Conservation (phyloP, 345 rosid genomes). For the Eucalyptus lansdowneana region DNA sequence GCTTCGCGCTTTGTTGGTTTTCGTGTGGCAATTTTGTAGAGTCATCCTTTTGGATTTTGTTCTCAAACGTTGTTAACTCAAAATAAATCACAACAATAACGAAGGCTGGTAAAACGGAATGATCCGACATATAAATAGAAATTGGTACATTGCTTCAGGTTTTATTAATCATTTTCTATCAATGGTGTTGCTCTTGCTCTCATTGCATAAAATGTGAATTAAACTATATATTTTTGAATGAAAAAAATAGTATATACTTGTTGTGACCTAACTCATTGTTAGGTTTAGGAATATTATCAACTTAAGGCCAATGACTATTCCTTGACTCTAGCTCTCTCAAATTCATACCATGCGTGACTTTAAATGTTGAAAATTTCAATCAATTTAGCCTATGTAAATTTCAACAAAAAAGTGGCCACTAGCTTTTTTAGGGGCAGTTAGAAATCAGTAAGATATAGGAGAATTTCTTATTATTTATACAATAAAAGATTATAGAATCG, state of each 20-base stretch:
- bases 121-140: background rate
- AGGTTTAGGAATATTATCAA: too few species aligned
- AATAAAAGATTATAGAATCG: too few species aligned
- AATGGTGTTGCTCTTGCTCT: too few species aligned
- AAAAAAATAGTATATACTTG: too few species aligned
- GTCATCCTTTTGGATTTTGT: background rate
- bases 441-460: fast-evolving
- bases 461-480: fast-evolving
- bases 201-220: too few species aligned
- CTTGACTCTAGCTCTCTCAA: fast-evolving
- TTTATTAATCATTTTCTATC: too few species aligned
- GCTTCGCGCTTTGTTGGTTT: background rate
- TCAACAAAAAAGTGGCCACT: fast-evolving
- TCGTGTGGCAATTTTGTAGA: background rate
- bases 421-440: fast-evolving
- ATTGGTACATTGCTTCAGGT: background rate
- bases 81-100: too few species aligned
- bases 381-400: too few species aligned
- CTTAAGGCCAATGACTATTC: too few species aligned
- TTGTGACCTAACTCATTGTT: too few species aligned
- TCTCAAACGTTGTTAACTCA: background rate
- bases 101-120: background rate
- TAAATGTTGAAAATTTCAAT: too few species aligned
- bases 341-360: fast-evolving
- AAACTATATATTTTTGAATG: too few species aligned